Base-by-base conservation (phyloP, 1,284 basidiomycete genomes). In the Ceratobasidium papillatum region DNA sequence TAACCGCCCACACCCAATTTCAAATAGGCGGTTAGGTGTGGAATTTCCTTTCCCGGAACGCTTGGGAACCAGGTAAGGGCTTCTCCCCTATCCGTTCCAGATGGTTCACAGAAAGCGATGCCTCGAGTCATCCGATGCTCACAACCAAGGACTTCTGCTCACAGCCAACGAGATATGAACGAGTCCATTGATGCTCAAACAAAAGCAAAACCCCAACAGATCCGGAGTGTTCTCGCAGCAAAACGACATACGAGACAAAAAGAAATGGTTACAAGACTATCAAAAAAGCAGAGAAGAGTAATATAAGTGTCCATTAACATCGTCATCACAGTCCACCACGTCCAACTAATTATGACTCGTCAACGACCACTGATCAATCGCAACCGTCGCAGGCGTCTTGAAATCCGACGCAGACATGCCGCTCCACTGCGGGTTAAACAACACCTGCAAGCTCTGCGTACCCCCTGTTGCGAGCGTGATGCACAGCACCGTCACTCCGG, bases 401-500 rank as follows among this genome's bases (percentile, higher is more conserved):
- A 88, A 91, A 79, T 87, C 87, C 79, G 85, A 85, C 58, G 86
- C 80, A 56, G 84, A 81, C 80, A 89, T 81, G 78, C 87, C 91
- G 78, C 87, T 78, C 94, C 94, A 91, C 81, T 96, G 93, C 27
- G 95, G 95, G 81, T 89, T 94, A 85, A 96, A 92, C 80, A 96
- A 80, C 75, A 96, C 89, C 83, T 94, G 87, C 63, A 95, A 81
- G 47, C 83, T 93, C 82, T 93, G 90, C 58, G 82, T 82, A n/a
- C 92, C 93, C 19, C 66, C 66, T 36, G 91, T 89, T 0, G 87
- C 85, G 19, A 98, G 81, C 77, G 85, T 86, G 81, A 99, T 92
- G 78, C 87, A 87, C 59, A 99, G 84, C 19, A 97, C 94, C 9
- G 87, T 92, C 65, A 95, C 93, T 30, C 89, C 90, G 0, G 87